Evolutionary conservation across 768 basidiomycete genomes (phyloP).

Genomic region (Trametes cinnabarina): DNA sequence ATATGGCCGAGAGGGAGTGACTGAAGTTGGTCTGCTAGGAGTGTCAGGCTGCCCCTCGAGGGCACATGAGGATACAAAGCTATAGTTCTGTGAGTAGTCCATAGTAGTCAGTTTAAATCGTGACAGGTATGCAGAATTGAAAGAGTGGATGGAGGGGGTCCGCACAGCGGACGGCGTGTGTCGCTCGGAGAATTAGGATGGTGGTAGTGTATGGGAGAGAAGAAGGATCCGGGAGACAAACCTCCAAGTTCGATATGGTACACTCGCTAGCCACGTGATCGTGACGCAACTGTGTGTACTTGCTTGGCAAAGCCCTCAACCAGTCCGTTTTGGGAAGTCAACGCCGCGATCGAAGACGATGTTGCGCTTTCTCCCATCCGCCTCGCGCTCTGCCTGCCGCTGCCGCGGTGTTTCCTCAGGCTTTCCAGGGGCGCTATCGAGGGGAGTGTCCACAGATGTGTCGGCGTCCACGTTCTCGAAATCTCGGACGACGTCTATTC

Average conservation of each 20-base stretch:
- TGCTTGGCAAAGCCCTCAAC: background rate
- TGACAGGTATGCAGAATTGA: background rate
- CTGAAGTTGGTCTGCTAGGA: constrained; percentile 3
- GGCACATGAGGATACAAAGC: constrained; percentile 15
- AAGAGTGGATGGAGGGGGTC: background rate
- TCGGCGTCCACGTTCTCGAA: background rate
- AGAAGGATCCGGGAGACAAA: background rate
- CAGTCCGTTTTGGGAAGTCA: constrained; percentile 15
- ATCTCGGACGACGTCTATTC: constrained; percentile 5
- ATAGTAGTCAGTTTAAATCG: constrained; percentile 8
- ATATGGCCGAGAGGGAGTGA: constrained; percentile 9
- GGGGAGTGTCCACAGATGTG: background rate
- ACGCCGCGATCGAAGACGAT: constrained; percentile 4
- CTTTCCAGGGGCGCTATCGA: background rate
- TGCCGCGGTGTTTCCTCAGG: no score
- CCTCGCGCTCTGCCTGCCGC: background rate
- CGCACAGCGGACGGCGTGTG: constrained; percentile 9
- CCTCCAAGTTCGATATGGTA: constrained; percentile 10
- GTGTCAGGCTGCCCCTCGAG: constrained; percentile 5
- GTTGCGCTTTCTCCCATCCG: constrained; percentile 5
- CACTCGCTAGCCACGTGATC: background rate
- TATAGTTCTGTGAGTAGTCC: constrained; percentile 23
- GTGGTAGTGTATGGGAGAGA: background rate
- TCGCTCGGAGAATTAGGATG: background rate
- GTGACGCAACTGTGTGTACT: background rate